Base-by-base conservation (phyloP, 2,329 filamentous ascomycete species). In the Epichloe uncinata region DNA sequence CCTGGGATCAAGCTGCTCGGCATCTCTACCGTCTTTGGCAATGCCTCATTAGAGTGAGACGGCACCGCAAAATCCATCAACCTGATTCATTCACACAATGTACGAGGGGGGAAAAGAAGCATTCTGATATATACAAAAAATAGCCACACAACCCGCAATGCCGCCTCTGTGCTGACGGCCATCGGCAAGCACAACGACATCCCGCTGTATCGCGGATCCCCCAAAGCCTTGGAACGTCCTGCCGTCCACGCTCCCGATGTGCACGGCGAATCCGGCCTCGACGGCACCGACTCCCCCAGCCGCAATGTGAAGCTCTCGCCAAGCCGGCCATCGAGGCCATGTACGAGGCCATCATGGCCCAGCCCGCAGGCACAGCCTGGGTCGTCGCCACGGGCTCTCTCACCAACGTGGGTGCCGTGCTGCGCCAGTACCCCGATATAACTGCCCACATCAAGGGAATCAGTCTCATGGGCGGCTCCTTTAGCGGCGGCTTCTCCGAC, bases 11-110 rank as follows among this genome's bases (percentile, higher is more conserved):
- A 82, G 44, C 78, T 97, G 16, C 74, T 98, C 2, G 93, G 93
- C 22, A 80, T 97, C 58, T 94, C 85, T 56, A 96, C 91, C 7
- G 85, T 96, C 53, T 91, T 95, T 66, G 93, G 93, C 60, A 98
- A 98, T 67, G 85, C 91, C 3, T 82, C 88, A 0, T 72, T 97
- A 33, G 74, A 81, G 73, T 75, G 63, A 44, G 66, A 35, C 8
- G 4, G n/a, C 15, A 34, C n/a, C 26, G n/a, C 58, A 18, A 11
- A 15, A 18, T 11, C 7, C 41, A 20, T 15, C 43, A 36, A n/a
- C 38, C 18, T 2, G 2, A 12, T 41, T 18, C 18, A 16, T 9
- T 41, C 8, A 30, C 26, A 30, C 26, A 30, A 30, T 9, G 3
- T 30, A 30, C 26, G 3, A 30, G 26, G 8, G 6, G 7, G 1